Percentiles rank a stretch among this genome's conserved stretches.
These are phyloP conservation scores for Exophiala viscosa DNA, from an alignment of 2,329 filamentous ascomycete species.

Conservation along the genomic window DNA sequence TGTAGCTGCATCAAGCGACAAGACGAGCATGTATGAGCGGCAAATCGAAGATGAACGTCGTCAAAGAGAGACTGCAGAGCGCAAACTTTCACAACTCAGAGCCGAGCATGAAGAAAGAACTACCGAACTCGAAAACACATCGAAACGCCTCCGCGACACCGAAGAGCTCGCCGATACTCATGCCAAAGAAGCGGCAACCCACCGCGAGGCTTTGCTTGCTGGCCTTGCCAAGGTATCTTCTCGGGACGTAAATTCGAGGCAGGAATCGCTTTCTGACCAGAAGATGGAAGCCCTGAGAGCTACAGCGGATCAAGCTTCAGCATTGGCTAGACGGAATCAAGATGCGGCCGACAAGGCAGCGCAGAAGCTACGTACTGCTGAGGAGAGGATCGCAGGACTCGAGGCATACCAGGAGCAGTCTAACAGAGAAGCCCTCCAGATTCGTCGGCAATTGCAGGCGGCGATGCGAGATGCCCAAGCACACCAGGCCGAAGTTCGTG, in stretches of 20 bases:
- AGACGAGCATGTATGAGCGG: constrained; percentile 70
- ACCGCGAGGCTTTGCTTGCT: constrained; percentile 75
- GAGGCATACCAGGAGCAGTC: constrained; percentile 97
- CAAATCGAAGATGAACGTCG: constrained; percentile 78
- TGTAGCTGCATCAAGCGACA: constrained; percentile 73
- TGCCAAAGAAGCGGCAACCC: constrained; percentile 79
- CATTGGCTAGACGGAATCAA: constrained; percentile 81
- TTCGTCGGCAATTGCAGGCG: constrained; percentile 83
- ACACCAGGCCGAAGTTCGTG: constrained; percentile 74
- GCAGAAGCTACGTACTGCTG: constrained; percentile 84
- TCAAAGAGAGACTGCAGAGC: constrained; percentile 70
- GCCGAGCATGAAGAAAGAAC: constrained; percentile 77
- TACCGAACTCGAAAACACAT: constrained; percentile 70
- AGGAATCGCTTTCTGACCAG: constrained; percentile 49
- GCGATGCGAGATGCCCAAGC: constrained; percentile 78
- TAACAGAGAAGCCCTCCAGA: constrained; percentile 83
- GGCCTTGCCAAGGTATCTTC: constrained; percentile 71
- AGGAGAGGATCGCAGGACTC: constrained; percentile 92
- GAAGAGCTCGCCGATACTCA: constrained; percentile 86
- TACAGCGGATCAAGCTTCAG: constrained; percentile 74
- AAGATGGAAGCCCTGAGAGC: constrained; percentile 71
- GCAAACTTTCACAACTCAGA: constrained; percentile 71
- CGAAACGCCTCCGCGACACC: constrained; percentile 72
- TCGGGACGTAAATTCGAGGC: constrained; percentile 40
- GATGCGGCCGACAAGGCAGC: constrained; percentile 80